Evolutionary conservation across 1,284 basidiomycete species (phyloP).

Genomic region (Anthracocystis setariae): DNA sequence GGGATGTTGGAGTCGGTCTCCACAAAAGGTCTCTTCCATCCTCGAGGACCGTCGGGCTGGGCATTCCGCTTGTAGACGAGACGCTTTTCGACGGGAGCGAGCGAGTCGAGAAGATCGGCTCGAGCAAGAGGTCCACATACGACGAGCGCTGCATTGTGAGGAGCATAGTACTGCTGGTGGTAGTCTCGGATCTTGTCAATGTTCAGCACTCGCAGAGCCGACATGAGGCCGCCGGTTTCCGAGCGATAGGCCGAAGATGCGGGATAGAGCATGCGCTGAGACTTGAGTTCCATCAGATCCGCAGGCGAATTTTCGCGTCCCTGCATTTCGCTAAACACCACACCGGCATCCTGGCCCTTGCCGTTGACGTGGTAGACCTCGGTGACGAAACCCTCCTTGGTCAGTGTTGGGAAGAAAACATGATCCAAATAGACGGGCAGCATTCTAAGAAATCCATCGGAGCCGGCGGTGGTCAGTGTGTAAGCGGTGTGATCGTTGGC

Average conservation of each 20-base stretch:
- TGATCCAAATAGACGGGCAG: conserved; percentile 97
- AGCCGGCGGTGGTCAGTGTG: conserved; percentile 95
- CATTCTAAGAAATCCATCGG: conserved; percentile 92
- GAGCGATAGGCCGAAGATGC: conserved; percentile 87
- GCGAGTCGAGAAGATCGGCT: conserved; percentile 74
- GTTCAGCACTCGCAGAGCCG: conserved; percentile 83
- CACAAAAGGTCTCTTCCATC: conserved; percentile 93
- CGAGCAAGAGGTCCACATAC: conserved; percentile 80
- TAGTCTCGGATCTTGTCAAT: conserved; percentile 89
- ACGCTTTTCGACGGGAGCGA: conserved; percentile 66
- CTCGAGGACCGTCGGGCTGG: conserved; percentile 77
- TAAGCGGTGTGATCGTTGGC: conserved; percentile 76
- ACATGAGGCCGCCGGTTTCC: conserved; percentile 96
- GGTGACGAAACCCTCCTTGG: conserved; percentile 87
- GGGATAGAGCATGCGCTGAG: conserved; percentile 78
- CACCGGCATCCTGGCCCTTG: conserved; percentile 90
- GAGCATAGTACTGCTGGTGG: conserved; percentile 89
- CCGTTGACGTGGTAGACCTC: conserved; percentile 84
- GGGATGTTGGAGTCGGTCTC: conserved; percentile 82
- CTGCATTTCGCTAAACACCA: conserved; percentile 89
- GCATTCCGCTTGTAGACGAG: conserved; percentile 50
- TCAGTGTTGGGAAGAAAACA: conserved; percentile 94
- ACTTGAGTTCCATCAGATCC: conserved; percentile 83
- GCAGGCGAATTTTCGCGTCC: conserved; percentile 91
- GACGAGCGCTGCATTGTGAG: conserved; percentile 89